Conservation (phyloP, 805 yeast genomes). For the Candida cerambycidarum region DNA sequence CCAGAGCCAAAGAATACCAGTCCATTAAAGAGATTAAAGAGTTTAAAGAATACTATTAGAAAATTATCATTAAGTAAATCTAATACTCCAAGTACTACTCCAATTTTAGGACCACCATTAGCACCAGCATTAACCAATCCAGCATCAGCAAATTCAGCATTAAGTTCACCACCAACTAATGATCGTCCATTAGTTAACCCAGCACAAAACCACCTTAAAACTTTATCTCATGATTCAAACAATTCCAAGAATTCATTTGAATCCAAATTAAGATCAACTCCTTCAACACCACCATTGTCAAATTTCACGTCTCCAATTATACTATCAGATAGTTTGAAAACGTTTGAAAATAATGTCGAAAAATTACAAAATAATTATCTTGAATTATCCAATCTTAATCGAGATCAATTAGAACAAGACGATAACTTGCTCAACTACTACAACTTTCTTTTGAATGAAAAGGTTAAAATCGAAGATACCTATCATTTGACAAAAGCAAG, state of each 20-base stretch:
- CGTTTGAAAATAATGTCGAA: constrained; percentile 28
- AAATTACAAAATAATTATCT: constrained; percentile 39
- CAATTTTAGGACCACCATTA: constrained; percentile 1
- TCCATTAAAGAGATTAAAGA: constrained; percentile 38
- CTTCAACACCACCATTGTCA: constrained; percentile 34
- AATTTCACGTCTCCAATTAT: constrained; percentile 39
- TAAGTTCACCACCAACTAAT: neutral
- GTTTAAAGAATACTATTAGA: constrained; percentile 38
- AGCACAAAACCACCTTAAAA: constrained; percentile 15
- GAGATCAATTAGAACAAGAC: constrained; percentile 14
- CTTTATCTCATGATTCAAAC: constrained; percentile 15
- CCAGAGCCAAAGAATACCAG: constrained; percentile 13
- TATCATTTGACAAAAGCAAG: constrained; percentile 32
- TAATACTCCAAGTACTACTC: constrained; percentile 2
- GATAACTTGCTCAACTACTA: constrained; percentile 26
- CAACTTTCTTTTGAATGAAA: constrained; percentile 33
- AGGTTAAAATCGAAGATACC: constrained; percentile 32
- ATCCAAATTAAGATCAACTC: constrained; percentile 20
- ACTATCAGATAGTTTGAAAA: constrained; percentile 33
- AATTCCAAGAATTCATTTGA: constrained; percentile 13
- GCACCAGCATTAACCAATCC: neutral
- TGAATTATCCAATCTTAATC: constrained; percentile 15
- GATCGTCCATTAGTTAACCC: constrained; percentile 16
- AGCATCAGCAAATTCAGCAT: neutral
- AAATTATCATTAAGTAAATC: constrained; percentile 29